phyloP scores from a whole-genome alignment of 2,329 filamentous ascomycete species.

The Teratosphaeria viscida region DNA sequence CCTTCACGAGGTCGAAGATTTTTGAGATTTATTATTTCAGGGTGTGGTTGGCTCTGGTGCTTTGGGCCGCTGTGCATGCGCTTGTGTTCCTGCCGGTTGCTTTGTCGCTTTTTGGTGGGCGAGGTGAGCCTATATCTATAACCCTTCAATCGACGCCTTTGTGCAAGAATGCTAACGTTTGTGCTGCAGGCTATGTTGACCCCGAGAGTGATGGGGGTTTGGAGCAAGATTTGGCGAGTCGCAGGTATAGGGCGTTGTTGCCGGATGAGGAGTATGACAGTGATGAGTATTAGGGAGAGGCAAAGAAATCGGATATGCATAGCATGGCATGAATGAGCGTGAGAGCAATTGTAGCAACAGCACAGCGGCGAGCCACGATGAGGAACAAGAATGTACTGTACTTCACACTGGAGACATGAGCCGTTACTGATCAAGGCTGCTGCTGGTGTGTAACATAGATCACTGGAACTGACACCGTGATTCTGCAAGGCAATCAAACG shows the following conservation, averaged over 20 bases:
- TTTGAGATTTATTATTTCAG: slow-evolving; percentile 99
- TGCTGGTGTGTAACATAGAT: not conserved
- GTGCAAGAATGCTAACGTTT: not conserved
- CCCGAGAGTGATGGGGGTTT: slow-evolving; percentile 78
- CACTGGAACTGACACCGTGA: not conserved
- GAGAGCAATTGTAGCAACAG: not conserved
- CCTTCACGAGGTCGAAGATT: slow-evolving; percentile 94
- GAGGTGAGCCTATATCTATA: slow-evolving; percentile 41
- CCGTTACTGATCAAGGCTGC: not conserved
- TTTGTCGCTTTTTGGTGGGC: slow-evolving; percentile 73
- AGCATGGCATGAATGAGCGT: not conserved
- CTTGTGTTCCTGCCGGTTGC: slow-evolving; percentile 86
- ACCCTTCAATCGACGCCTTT: not conserved
- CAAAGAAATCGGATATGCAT: not conserved
- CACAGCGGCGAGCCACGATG: not conserved
- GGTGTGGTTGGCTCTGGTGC: slow-evolving; percentile 83
- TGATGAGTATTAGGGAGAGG: slow-evolving; percentile 42
- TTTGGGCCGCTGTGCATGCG: slow-evolving; percentile 81
- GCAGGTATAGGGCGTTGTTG: slow-evolving; percentile 66
- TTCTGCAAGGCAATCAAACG: too few relatives aligned
- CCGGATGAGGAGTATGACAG: slow-evolving; percentile 70
- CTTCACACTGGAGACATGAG: not conserved
- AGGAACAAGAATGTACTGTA: not conserved
- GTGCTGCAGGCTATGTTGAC: slow-evolving; percentile 60
- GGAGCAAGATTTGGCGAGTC: slow-evolving; percentile 74